Evolutionary conservation across 2,329 filamentous ascomycete species (phyloP).

Genomic region (Colletotrichum lindemuthianum): DNA sequence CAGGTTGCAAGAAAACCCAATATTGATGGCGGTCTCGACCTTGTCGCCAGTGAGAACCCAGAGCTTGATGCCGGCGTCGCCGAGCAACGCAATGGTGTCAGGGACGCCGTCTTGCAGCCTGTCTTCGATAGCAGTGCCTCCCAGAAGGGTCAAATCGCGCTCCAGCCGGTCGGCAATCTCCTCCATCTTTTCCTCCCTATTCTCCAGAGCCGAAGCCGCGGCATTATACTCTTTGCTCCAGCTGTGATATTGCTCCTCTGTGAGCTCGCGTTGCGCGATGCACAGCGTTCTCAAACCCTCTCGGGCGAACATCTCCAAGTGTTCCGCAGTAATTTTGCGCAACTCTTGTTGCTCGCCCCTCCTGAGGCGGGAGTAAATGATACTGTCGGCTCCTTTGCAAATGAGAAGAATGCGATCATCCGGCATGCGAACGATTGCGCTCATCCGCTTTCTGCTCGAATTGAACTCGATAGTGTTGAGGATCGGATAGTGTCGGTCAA

Average conservation of each 20-base stretch:
- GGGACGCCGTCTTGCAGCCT: slow-evolving; percentile 96
- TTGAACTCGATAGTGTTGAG: slow-evolving; percentile 98
- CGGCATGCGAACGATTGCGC: slow-evolving; percentile 94
- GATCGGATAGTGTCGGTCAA: slow-evolving; percentile 85
- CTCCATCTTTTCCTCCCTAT: slow-evolving; percentile 94
- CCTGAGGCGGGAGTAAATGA: slow-evolving; percentile 93
- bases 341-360: slow-evolving; percentile 87
- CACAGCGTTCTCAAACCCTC: slow-evolving; percentile 96
- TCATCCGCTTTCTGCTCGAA: slow-evolving; percentile 96
- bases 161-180: slow-evolving; percentile 90
- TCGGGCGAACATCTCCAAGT: slow-evolving; percentile 95
- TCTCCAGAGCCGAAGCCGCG: slow-evolving; percentile 83
- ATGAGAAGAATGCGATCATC: slow-evolving; percentile 89
- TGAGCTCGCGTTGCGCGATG: slow-evolving; percentile 84
- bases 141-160: slow-evolving; percentile 85
- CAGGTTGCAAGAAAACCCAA: slow-evolving; percentile 98
- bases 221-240: slow-evolving; percentile 91
- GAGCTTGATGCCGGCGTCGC: slow-evolving; percentile 94
- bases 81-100: slow-evolving; percentile 91
- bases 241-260: slow-evolving; percentile 81
- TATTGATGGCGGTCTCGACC: slow-evolving; percentile 99
- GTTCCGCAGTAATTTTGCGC: slow-evolving; percentile 85
- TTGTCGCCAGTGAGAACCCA: slow-evolving; percentile 99
- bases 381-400: slow-evolving; percentile 97
- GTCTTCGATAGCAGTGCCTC: slow-evolving; percentile 97